Base-by-base conservation (phyloP, 1,284 basidiomycete species). In the Leucoagaricus sp. region DNA sequence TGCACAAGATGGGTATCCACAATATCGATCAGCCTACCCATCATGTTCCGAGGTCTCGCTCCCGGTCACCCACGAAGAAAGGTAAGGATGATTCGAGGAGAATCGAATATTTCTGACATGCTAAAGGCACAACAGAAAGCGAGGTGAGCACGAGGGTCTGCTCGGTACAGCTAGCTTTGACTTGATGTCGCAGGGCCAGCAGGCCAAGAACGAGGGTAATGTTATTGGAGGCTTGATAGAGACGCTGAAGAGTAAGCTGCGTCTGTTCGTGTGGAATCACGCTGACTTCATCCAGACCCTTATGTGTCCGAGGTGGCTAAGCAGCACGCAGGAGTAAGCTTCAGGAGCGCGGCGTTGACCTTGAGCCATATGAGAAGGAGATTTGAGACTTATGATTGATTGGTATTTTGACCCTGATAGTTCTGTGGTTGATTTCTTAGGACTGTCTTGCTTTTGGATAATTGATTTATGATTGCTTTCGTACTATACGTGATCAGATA, bases 231-330 rank as follows among this genome's bases (percentile, higher is more conserved):
- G 69, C 12, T 72, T 70, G 53, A 69, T 70, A 58, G 67, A 69
- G 7, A 60, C 70, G 3, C 44, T 70, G 28, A 64, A 69, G 67
- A 80, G 70, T 71, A 36, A 49, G 67, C 58, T 25, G 17, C n/a
- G n/a, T n/a, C n/a, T n/a, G n/a, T n/a, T n/a, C n/a, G 40, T n/a
- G 25, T 10, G 25, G 33, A 26, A 55, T 31, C n/a, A n/a, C n/a
- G n/a, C n/a, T 19, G 25, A 38, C 15, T 4, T 25, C 45, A 25
- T 29, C 3, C 1, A 72, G 70, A 79, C 62, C 78, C 77, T 4
- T 72, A 72, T 25, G 72, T 73, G 3, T 75, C 75, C 9, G 63
- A 75, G 41, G 72, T 67, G 53, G 79, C 75, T 3, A 80, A 80
- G 60, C 61, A 74, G 28, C 72, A 74, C 46, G 77, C 77, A 1